Conservation (phyloP, 116 monocot species). For the Zostera marina region DNA sequence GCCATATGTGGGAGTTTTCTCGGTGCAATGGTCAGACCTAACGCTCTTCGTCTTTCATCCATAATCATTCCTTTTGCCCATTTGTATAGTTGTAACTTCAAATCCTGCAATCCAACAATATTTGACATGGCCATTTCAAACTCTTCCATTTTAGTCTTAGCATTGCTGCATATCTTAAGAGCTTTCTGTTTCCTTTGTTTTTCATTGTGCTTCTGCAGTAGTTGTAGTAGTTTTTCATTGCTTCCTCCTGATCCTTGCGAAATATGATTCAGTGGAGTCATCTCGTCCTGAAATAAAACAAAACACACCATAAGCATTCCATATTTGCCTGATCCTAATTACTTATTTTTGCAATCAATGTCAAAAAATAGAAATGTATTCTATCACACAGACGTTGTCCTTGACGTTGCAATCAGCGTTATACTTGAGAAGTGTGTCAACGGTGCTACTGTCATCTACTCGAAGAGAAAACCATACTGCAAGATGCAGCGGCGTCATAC, state of each 20-base stretch:
- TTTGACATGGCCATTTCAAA: constrained; percentile 60
- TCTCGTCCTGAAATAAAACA: constrained; percentile 18
- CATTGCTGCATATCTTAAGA: constrained; percentile 33
- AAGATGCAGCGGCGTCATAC: constrained; percentile 88
- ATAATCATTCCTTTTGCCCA: constrained; percentile 94
- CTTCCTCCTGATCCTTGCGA: constrained; percentile 11
- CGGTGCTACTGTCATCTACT: constrained; percentile 32
- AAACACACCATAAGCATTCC: too few species aligned
- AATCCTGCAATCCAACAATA: constrained; percentile 59
- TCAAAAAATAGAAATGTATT: not conserved
- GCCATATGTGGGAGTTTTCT: constrained; percentile 90
- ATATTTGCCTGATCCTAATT: too few species aligned
- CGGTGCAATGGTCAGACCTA: constrained; percentile 59
- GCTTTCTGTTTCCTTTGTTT: constrained; percentile 52
- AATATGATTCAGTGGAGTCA: constrained; percentile 66
- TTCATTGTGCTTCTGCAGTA: constrained; percentile 45
- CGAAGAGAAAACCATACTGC: constrained; percentile 78
- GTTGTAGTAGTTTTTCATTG: constrained; percentile 32
- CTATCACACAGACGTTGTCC: constrained; percentile 47
- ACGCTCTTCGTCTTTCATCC: constrained; percentile 70
- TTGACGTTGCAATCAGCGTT: constrained; percentile 51
- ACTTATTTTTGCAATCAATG: too few species aligned
- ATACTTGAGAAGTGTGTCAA: constrained; percentile 45
- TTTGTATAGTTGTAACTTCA: constrained; percentile 56
- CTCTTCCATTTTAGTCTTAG: constrained; percentile 48